These are phyloP conservation scores for Hymenoscyphus infarciens DNA, from an alignment of 2,329 filamentous ascomycete species.

Conservation along the genomic window DNA sequence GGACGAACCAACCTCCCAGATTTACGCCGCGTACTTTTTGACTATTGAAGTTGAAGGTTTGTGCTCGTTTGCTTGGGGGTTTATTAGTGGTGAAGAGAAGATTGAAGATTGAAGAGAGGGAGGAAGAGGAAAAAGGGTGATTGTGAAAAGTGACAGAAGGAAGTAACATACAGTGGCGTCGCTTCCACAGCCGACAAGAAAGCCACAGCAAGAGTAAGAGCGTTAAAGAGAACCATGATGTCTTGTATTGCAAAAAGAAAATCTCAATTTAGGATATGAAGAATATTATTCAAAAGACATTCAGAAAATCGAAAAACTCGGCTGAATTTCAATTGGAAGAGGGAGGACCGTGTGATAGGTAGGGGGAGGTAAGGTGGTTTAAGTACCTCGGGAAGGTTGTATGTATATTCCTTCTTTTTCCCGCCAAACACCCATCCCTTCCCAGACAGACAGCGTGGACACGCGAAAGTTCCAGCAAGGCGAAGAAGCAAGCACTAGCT, in stretches of 20 bases:
- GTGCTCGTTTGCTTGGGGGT: conserved; percentile 23
- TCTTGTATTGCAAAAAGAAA: background rate
- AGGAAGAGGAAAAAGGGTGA: background rate
- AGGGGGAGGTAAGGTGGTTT: background rate
- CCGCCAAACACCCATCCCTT: background rate
- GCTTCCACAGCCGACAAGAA: conserved; percentile 19
- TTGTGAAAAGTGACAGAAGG: background rate
- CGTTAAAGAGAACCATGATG: conserved; percentile 19
- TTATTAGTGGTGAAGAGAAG: conserved; percentile 1
- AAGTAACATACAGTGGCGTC: conserved; percentile 19
- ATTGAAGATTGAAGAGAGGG: background rate
- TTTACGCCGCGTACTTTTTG: conserved; percentile 62
- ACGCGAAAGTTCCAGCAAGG: background rate
- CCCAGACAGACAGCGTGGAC: background rate
- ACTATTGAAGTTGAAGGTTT: conserved; percentile 49
- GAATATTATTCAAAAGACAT: background rate
- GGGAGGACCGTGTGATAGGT: background rate
- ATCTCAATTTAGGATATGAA: no score
- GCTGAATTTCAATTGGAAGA: background rate
- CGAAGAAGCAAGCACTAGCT: background rate
- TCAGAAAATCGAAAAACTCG: background rate
- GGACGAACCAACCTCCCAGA: conserved; percentile 48
- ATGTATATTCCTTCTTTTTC: background rate
- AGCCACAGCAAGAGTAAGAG: conserved; percentile 17
- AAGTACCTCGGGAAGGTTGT: background rate